Percentiles rank a stretch among this genome's conserved stretches.
phyloP scores from a whole-genome alignment of 495 filamentous ascomycete genomes.

The Gamarada debralockiae region DNA sequence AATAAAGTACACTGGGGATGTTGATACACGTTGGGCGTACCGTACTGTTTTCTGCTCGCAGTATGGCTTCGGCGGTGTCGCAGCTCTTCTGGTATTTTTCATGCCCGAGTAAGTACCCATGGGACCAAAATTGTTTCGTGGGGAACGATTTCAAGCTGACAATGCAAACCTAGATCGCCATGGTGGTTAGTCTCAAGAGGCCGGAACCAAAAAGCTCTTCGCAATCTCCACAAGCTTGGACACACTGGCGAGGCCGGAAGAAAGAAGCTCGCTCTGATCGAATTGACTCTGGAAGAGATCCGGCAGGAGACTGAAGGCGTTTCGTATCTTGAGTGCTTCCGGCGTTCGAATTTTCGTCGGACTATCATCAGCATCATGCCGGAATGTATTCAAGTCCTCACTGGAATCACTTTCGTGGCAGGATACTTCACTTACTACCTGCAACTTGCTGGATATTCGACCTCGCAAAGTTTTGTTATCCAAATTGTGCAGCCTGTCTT shows the following conservation, averaged over 20 bases:
- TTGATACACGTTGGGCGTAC: constrained; percentile 30
- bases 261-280: constrained; percentile 8
- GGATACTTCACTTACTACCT: constrained; percentile 34
- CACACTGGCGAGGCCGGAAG: constrained; percentile 1
- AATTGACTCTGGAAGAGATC: constrained; percentile 22
- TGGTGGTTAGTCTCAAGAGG: constrained; percentile 25
- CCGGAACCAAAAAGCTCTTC: constrained; percentile 30
- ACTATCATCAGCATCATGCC: constrained; percentile 31
- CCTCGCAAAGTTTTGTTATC: constrained; percentile 24
- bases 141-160: too few species aligned
- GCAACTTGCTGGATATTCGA: constrained; percentile 29
- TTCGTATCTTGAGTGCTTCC: constrained; percentile 33
- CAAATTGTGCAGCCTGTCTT: constrained; percentile 28
- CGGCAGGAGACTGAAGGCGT: constrained; percentile 29
- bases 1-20: constrained; percentile 23
- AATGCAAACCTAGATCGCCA: constrained; percentile 12
- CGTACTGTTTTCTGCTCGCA: constrained; percentile 28
- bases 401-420: constrained; percentile 26
- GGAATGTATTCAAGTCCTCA: constrained; percentile 27
- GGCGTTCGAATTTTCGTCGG: constrained; percentile 28
- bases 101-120: constrained; percentile 18
- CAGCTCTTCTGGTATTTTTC: constrained; percentile 17
- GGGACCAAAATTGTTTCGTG: too few species aligned
- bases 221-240: constrained; percentile 22
- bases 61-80: constrained; percentile 25